A percentile compares a stretch with the other conserved stretches of the same genome.
phyloP scores from a whole-genome alignment of 208 protist genomes.

The Porcisia deanei region DNA sequence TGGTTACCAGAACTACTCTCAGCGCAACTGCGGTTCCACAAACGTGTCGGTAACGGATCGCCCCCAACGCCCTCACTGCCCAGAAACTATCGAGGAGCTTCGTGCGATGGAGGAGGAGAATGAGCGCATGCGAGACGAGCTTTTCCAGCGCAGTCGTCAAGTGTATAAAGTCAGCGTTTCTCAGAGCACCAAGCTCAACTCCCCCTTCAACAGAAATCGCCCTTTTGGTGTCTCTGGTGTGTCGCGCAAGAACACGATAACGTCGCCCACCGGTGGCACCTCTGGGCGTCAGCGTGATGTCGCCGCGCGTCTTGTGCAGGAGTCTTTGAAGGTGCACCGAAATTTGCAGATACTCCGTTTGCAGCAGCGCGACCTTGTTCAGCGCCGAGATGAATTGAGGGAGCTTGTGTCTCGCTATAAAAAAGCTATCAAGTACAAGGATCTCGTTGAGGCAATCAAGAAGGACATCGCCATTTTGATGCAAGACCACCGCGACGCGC shows the following conservation, averaged over 20 bases:
- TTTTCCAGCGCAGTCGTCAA: conserved; percentile 37
- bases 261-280: not conserved
- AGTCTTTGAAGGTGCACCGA: conserved; percentile 41
- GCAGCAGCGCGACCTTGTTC: conserved; percentile 49
- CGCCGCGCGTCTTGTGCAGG: conserved; percentile 39
- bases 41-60: not conserved
- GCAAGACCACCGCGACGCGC: conserved; percentile 60
- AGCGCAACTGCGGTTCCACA: not conserved
- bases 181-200: conserved; percentile 9
- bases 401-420: conserved; percentile 43
- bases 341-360: conserved; percentile 43
- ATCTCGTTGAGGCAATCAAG: conserved; percentile 50
- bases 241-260: conserved; percentile 6
- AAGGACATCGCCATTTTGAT: conserved; percentile 51
- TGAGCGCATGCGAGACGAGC: conserved; percentile 40
- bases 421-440: conserved; percentile 41
- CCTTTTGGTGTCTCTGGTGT: not conserved
- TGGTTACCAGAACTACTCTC: not conserved
- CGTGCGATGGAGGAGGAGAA: conserved; percentile 45
- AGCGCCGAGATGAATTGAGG: conserved; percentile 45
- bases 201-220: conserved; percentile 1
- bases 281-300: conserved; percentile 29
- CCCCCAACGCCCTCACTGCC: conserved; percentile 24
- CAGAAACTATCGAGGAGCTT: conserved; percentile 46
- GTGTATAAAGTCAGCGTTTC: conserved; percentile 30